Percentiles rank a stretch among this genome's conserved stretches.
Evolutionary conservation across 495 filamentous ascomycete species (phyloP).

Genomic region (Annulohypoxylon moriforme): DNA sequence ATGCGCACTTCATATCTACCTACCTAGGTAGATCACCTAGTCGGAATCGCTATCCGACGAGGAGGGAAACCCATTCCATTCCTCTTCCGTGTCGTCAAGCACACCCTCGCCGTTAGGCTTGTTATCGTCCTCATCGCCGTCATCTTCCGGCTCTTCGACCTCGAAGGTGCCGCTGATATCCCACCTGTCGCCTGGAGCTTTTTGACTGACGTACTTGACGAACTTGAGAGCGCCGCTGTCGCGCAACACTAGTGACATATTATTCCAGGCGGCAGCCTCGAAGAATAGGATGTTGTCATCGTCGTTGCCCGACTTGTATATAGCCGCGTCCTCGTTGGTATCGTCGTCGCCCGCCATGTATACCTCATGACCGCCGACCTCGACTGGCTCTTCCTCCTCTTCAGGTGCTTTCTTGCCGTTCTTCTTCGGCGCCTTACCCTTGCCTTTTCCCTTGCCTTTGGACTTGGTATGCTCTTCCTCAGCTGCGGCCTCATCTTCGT

Average conservation of each 20-base stretch:
- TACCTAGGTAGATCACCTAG: conserved; percentile 36
- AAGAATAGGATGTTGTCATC: conserved; percentile 94
- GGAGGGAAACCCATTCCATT: conserved; percentile 61
- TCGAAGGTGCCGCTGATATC: conserved; percentile 80
- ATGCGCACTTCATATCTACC: neutral
- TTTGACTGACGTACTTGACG: conserved; percentile 91
- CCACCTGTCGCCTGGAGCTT: conserved; percentile 90
- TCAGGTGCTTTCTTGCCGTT: conserved; percentile 52
- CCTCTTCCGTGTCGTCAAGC: conserved; percentile 58
- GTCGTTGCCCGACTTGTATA: conserved; percentile 83
- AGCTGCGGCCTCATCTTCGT: conserved; percentile 57
- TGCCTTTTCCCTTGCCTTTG: conserved; percentile 57
- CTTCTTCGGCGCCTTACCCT: conserved; percentile 47
- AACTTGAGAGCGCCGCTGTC: conserved; percentile 89
- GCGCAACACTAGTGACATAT: conserved; percentile 85
- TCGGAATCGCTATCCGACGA: conserved; percentile 58
- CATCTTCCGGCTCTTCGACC: conserved; percentile 61
- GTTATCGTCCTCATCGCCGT: conserved; percentile 51
- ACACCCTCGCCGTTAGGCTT: conserved; percentile 42
- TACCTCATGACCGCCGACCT: conserved; percentile 87
- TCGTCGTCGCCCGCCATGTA: conserved; percentile 92
- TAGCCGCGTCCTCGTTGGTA: conserved; percentile 79
- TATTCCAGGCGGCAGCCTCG: conserved; percentile 89
- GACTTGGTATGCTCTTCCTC: conserved; percentile 59
- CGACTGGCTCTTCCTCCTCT: conserved; percentile 50